Evolutionary conservation across 2,329 filamentous ascomycete genomes (phyloP).

Genomic region (Phyllosticta citribraziliensis): DNA sequence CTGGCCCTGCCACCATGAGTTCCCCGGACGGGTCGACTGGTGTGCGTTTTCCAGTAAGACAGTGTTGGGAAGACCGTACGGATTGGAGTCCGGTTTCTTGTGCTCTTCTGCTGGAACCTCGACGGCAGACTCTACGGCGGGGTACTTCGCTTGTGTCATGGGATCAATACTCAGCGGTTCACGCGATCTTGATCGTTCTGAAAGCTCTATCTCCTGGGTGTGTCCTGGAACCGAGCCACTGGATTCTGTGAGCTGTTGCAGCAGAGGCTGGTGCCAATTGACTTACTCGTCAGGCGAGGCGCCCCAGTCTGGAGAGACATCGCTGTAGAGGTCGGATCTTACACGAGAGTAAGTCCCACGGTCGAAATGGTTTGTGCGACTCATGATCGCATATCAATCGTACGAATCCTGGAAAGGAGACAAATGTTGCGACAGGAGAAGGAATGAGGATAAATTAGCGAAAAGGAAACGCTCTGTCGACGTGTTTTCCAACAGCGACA

Average conservation of each 20-base stretch:
- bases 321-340: not conserved
- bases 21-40: not conserved
- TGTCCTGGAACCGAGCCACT: not conserved
- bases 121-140: not conserved
- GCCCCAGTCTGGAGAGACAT: not conserved
- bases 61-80: not conserved
- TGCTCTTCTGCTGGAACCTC: not conserved
- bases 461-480: no score
- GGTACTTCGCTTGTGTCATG: not conserved
- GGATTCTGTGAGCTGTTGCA: not conserved
- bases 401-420: not conserved
- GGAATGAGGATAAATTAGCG: no score
- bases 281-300: not conserved
- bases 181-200: not conserved
- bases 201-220: not conserved
- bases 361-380: not conserved
- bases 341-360: not conserved
- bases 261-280: not conserved
- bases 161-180: not conserved
- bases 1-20: conserved; percentile 22
- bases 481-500: no score
- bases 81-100: not conserved
- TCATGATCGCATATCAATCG: not conserved
- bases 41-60: not conserved
- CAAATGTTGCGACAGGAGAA: no score